These are phyloP conservation scores for Suillus tomentosus DNA, from an alignment of 768 basidiomycete species.

Conservation along the genomic window DNA sequence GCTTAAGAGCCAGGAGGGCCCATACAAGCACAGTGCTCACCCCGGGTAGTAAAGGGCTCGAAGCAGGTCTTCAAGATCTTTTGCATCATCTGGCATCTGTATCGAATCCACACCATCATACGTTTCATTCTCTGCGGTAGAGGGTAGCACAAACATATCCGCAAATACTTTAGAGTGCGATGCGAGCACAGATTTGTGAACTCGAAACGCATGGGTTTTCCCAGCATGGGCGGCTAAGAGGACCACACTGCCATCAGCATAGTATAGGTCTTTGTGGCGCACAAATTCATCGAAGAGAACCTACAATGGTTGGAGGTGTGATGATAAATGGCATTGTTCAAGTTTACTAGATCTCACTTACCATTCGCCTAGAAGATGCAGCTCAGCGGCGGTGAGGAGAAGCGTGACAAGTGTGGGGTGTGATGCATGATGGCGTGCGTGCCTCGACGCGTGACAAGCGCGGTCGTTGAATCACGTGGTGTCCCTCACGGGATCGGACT, in stretches of 20 bases:
- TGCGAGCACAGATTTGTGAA: slow-evolving; percentile 31
- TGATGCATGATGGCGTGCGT: slow-evolving; percentile 22
- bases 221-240: slow-evolving; percentile 6
- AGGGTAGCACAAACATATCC: slow-evolving; percentile 28
- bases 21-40: slow-evolving; percentile 10
- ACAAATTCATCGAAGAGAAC: not conserved
- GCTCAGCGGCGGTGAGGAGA: not conserved
- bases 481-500: slow-evolving; percentile 30
- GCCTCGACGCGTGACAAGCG: slow-evolving; percentile 35
- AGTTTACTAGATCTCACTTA: not conserved
- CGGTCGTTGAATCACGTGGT: slow-evolving; percentile 39
- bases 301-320: not conserved
- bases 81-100: slow-evolving; percentile 15
- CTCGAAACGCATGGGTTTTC: slow-evolving; percentile 25
- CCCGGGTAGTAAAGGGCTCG: slow-evolving; percentile 15
- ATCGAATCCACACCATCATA: slow-evolving; percentile 20
- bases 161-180: slow-evolving; percentile 33
- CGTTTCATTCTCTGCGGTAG: slow-evolving; percentile 7
- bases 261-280: not conserved
- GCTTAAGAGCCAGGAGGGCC: slow-evolving; percentile 7
- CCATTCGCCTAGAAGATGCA: not conserved
- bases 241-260: slow-evolving; percentile 5
- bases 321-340: too few species aligned
- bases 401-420: slow-evolving; percentile 1
- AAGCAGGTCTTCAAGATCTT: slow-evolving; percentile 17